Percentiles rank a stretch among this genome's conserved stretches.
Conservation (phyloP, 805 yeast genomes). For the Saturnispora halmiae region DNA sequence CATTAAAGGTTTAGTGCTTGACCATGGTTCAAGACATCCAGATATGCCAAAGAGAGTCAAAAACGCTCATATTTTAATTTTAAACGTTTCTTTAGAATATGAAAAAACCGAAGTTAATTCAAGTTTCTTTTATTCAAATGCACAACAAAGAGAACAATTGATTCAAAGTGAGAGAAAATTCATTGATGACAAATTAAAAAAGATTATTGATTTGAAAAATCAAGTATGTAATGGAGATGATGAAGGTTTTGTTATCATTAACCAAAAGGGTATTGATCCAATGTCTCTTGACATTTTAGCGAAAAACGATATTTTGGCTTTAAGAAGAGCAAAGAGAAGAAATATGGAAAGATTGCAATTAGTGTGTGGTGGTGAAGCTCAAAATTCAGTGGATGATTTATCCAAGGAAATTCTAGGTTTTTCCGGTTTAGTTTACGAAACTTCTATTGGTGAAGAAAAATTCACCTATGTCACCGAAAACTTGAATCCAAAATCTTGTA, state of each 20-base stretch:
- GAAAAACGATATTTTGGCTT: slow-evolving; percentile 83
- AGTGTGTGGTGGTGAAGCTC: slow-evolving; percentile 96
- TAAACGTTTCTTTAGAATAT: slow-evolving; percentile 91
- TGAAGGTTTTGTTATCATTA: slow-evolving; percentile 84
- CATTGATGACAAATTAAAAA: slow-evolving; percentile 85
- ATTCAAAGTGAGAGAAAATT: slow-evolving; percentile 90
- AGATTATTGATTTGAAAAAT: slow-evolving; percentile 88
- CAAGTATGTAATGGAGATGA: slow-evolving; percentile 79
- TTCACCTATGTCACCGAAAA: slow-evolving; percentile 91
- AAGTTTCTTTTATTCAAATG: slow-evolving; percentile 86
- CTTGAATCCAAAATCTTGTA: slow-evolving; percentile 81
- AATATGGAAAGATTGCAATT: slow-evolving; percentile 97
- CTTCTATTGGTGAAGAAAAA: slow-evolving; percentile 88
- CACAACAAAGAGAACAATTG: slow-evolving; percentile 92
- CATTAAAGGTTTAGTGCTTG: slow-evolving; percentile 83
- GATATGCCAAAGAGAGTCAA: slow-evolving; percentile 90
- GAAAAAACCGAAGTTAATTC: slow-evolving; percentile 97
- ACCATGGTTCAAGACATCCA: slow-evolving; percentile 98
- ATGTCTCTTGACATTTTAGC: slow-evolving; percentile 93
- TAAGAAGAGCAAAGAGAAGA: slow-evolving; percentile 97
- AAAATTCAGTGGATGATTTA: slow-evolving; percentile 92
- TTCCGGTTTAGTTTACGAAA: slow-evolving; percentile 87
- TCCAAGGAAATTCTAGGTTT: slow-evolving; percentile 70
- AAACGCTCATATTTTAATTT: slow-evolving; percentile 76
- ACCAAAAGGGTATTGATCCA: slow-evolving; percentile 98